Conservation (phyloP, 169 alveolate species). For the Cryptosporidium bovis region DNA sequence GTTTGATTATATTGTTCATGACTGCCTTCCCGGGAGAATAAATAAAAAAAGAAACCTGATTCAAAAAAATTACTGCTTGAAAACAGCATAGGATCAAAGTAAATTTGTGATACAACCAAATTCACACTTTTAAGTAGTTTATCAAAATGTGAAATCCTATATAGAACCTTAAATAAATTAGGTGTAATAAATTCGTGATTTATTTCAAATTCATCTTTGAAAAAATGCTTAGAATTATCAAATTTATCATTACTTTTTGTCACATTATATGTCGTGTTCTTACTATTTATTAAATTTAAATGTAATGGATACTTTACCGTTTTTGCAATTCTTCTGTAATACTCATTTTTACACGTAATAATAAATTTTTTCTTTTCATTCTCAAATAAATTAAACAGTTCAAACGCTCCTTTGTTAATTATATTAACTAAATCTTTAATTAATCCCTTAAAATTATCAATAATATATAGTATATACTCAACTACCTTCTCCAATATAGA, state of each 20-base stretch:
- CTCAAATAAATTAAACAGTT: conserved; percentile 22
- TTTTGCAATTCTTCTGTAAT: conserved; percentile 9
- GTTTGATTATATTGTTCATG: conserved; percentile 19
- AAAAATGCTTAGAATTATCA: not conserved
- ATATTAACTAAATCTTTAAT: conserved; percentile 26
- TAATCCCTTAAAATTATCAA: conserved; percentile 26
- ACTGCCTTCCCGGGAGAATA: conserved; percentile 37
- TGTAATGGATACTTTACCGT: conserved; percentile 24
- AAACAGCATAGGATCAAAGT: conserved; percentile 59
- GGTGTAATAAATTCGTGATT: conserved; percentile 41
- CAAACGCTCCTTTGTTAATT: conserved; percentile 34
- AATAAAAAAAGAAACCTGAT: conserved; percentile 64
- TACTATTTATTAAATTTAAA: conserved; percentile 7
- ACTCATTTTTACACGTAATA: conserved; percentile 27
- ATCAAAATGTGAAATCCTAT: conserved; percentile 27
- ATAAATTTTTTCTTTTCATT: conserved; percentile 62
- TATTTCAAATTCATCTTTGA: conserved; percentile 15
- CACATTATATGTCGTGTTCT: not conserved
- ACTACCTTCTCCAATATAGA: conserved; percentile 59
- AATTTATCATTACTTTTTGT: not conserved
- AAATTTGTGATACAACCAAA: conserved; percentile 8
- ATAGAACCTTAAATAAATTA: conserved; percentile 28
- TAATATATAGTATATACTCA: conserved; percentile 19
- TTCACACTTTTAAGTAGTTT: conserved; percentile 4
- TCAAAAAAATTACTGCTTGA: conserved; percentile 55